Evolutionary conservation across 2,329 filamentous ascomycete species (phyloP).

Genomic region (Apiospora kogelbergensis): DNA sequence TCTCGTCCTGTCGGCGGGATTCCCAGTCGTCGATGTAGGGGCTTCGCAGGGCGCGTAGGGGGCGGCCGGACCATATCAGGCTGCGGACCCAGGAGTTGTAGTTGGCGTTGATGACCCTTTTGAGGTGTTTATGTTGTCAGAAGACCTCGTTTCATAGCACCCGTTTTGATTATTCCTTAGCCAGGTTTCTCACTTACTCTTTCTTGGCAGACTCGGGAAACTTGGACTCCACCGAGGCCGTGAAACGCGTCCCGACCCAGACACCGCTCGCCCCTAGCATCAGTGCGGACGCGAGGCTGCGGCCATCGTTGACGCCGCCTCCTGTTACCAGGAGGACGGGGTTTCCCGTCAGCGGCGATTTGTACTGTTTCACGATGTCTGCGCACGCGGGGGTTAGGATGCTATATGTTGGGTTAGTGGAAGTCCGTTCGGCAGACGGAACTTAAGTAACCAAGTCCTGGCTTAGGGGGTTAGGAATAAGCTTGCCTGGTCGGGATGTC

Average conservation of each 20-base stretch:
- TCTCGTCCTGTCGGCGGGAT: slow-evolving; percentile 80
- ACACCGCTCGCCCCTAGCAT: slow-evolving; percentile 88
- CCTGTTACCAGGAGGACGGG: slow-evolving; percentile 89
- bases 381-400: slow-evolving; percentile 89
- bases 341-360: slow-evolving; percentile 78
- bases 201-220: slow-evolving; percentile 13
- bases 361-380: slow-evolving; percentile 72
- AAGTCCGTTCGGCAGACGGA: neutral
- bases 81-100: slow-evolving; percentile 53
- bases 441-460: neutral
- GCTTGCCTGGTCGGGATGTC: slow-evolving; percentile 63
- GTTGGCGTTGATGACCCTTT: slow-evolving; percentile 12
- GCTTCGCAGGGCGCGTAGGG: slow-evolving; percentile 87
- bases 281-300: slow-evolving; percentile 82
- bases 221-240: slow-evolving; percentile 37
- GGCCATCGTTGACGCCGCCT: slow-evolving; percentile 87
- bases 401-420: slow-evolving; percentile 49
- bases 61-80: slow-evolving; percentile 94
- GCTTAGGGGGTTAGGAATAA: neutral
- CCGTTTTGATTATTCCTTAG: too few relatives aligned
- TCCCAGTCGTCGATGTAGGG: slow-evolving; percentile 93
- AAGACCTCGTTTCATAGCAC: too few relatives aligned
- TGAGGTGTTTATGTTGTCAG: too few relatives aligned
- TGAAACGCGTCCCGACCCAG: slow-evolving; percentile 94
- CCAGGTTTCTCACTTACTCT: neutral